Conservation (phyloP, 2,329 filamentous ascomycete species). For the Acephala macrosclerotiorum region DNA sequence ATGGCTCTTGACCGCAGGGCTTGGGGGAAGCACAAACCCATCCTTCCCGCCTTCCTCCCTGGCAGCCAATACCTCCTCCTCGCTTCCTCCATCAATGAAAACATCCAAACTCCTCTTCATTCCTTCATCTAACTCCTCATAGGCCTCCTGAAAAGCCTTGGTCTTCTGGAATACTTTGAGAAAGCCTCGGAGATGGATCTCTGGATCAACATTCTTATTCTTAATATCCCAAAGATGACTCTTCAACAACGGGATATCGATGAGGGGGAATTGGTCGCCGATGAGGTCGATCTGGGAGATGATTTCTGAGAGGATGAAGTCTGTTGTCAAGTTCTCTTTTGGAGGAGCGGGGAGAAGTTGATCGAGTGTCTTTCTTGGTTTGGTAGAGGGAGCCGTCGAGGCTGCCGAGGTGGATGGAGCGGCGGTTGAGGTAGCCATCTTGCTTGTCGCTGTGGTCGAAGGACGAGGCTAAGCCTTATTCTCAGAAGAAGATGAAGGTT, state of each 20-base stretch:
- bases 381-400: not conserved
- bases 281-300: conserved; percentile 43
- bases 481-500: too few relatives aligned
- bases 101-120: conserved; percentile 42
- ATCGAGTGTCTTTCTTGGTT: conserved; percentile 7
- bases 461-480: conserved; percentile 16
- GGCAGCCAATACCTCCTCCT: conserved; percentile 36
- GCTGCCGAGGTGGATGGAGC: not conserved
- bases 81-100: conserved; percentile 41
- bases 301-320: conserved; percentile 46
- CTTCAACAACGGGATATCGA: conserved; percentile 41
- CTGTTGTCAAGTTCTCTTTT: conserved; percentile 35
- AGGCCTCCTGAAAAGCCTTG: conserved; percentile 39
- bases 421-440: not conserved
- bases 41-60: conserved; percentile 25
- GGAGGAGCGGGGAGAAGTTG: conserved; percentile 29
- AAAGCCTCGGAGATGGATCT: conserved; percentile 44
- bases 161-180: conserved; percentile 44
- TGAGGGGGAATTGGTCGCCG: conserved; percentile 33
- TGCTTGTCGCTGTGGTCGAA: conserved; percentile 4
- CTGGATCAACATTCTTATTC: conserved; percentile 41
- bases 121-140: conserved; percentile 39
- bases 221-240: conserved; percentile 43
- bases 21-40: conserved; percentile 42
- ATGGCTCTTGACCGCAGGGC: conserved; percentile 44